Base-by-base conservation (phyloP, 2,329 filamentous ascomycete genomes). In the Spiromastix sp. region DNA sequence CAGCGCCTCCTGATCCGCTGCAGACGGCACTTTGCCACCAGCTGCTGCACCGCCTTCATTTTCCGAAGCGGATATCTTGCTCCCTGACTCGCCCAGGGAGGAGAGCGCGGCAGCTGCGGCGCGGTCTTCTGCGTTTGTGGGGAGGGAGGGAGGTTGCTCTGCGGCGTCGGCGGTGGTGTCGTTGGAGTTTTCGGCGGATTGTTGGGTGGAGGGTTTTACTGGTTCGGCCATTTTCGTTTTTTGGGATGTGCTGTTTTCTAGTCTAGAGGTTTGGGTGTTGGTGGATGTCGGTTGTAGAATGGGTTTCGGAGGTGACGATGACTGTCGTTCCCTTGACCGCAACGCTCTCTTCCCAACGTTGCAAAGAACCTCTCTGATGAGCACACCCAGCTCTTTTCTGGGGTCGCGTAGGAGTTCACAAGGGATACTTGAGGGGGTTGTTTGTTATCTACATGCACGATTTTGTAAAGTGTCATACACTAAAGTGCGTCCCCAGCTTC, bases 101-200 rank as follows among this genome's bases (percentile, higher is more conserved):
- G 62, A 65, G 32, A 69, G 63, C 6, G 66, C 66, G 10, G 63
- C 66, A 12, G 65, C 66, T 8, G 66, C 64, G 50, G 66, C 67
- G 47, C 66, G 66, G 48, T 68, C 66, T 54, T 68, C 66, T 19
- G 64, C 63, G 42, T 62, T 64, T 22, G 56, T 51, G 27, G 64
- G 61, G 29, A 57, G 49, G 24, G n/a, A n/a, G n/a, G n/a, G n/a
- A n/a, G n/a, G n/a, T 55, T 52, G 52, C 21, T 51, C 51, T 30
- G 56, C 58, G 20, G 55, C 47, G 21, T 53, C 49, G 19, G 58
- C 56, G 15, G 64, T 31, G 12, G 15, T 18, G 21, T 41, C 19
- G 19, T 26, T 12, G 17, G 32, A 10, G 34, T 37, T n/a, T 19
- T 38, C 18, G 32, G 5, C 10, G 7, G 18, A 11, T 30, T 7